Percentiles rank a stretch among this genome's conserved stretches.
phyloP scores from a whole-genome alignment of 352 stramenopile genomes.

The Phytophthora megakarya region DNA sequence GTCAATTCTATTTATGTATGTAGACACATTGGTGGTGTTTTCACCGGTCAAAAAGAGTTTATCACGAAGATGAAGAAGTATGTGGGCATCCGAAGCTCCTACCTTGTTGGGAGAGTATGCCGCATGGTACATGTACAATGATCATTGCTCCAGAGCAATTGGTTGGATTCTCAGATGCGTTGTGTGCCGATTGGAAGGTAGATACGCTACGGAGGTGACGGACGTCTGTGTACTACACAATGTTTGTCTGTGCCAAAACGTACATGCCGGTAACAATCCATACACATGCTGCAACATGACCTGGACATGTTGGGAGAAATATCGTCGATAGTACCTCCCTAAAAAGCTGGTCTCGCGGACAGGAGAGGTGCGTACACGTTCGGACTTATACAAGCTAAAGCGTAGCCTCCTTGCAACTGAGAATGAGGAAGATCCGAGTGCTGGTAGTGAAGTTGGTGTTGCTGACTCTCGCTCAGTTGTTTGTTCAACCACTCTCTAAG shows the following conservation, averaged over 20 bases:
- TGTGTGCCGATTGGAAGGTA: conserved; percentile 4
- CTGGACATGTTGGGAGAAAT: conserved; percentile 18
- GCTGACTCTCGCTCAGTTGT: neutral
- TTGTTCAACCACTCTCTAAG: neutral
- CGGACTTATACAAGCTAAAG: conserved; percentile 4
- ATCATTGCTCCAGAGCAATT: no score
- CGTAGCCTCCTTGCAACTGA: neutral
- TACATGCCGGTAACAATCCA: neutral
- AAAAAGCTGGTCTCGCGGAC: neutral
- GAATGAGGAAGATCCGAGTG: neutral
- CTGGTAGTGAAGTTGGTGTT: neutral
- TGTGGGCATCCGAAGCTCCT: no score
- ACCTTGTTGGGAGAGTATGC: no score
- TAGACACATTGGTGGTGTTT: no score
- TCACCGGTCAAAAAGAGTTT: no score
- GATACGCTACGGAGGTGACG: conserved; percentile 11
- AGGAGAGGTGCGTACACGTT: conserved; percentile 5
- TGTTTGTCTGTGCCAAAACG: conserved; percentile 1
- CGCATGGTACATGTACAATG: no score
- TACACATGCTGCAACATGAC: conserved; percentile 4
- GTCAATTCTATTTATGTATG: no score
- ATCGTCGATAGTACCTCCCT: conserved; percentile 10
- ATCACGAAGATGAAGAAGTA: no score
- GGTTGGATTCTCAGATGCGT: no score
- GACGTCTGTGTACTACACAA: conserved; percentile 2